Conservation (phyloP, 225 moss, liverwort and hornwort species). For the Sphagnum tenellum region DNA sequence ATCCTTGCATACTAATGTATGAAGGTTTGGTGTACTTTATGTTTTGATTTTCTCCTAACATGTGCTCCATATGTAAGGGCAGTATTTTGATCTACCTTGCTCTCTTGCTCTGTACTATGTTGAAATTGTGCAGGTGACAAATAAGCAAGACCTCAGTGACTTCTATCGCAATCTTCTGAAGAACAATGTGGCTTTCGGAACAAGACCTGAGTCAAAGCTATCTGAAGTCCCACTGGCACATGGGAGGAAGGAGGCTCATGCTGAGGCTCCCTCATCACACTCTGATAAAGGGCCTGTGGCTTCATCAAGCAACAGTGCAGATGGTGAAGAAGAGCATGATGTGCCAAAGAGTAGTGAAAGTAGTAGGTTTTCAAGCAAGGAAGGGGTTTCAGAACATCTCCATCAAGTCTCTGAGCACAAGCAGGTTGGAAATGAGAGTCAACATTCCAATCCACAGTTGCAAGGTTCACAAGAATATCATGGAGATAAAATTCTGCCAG, state of each 20-base stretch:
- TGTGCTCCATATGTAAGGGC: not conserved
- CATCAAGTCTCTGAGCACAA: conserved; percentile 11
- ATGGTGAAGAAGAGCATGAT: conserved; percentile 9
- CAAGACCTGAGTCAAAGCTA: conserved; percentile 16
- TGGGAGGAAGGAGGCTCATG: conserved; percentile 11
- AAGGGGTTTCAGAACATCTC: conserved; percentile 5
- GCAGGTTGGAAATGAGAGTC: conserved; percentile 10
- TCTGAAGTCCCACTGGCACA: conserved; percentile 7
- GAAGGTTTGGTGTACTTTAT: not conserved
- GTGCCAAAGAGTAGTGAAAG: conserved; percentile 2
- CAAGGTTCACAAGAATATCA: conserved; percentile 11
- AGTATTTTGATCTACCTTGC: not conserved
- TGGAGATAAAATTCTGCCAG: conserved; percentile 5
- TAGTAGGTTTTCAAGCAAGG: conserved; percentile 2
- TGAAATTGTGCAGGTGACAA: conserved; percentile 53
- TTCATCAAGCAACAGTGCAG: conserved; percentile 14
- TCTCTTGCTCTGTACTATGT: not conserved
- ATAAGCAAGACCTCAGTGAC: conserved; percentile 84
- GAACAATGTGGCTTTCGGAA: conserved; percentile 86
- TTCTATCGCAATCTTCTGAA: conserved; percentile 91
- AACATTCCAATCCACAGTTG: conserved; percentile 6
- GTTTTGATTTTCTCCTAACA: not conserved
- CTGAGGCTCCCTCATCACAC: conserved; percentile 14
- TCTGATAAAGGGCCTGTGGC: conserved; percentile 17
- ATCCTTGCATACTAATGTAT: not conserved